Conservation (phyloP, 2,329 filamentous ascomycete genomes). For the Westerdykella aurantiaca region DNA sequence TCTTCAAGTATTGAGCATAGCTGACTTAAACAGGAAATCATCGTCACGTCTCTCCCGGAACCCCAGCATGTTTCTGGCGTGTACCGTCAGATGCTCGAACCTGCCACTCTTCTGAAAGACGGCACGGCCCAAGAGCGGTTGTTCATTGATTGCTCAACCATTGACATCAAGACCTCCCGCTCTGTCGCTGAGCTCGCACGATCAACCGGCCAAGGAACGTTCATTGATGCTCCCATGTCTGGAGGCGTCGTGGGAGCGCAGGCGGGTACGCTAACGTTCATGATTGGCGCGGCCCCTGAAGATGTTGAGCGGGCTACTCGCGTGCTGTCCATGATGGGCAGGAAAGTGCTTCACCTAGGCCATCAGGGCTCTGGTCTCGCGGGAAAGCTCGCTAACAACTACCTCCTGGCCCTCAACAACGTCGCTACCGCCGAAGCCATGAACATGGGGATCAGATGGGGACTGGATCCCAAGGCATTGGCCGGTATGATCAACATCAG, state of each 20-base stretch:
- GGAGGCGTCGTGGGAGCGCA: conserved; percentile 88
- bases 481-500: conserved; percentile 86
- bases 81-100: conserved; percentile 67
- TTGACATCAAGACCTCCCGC: conserved; percentile 80
- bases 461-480: conserved; percentile 60
- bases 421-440: conserved; percentile 64
- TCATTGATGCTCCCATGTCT: conserved; percentile 95
- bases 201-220: conserved; percentile 62
- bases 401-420: conserved; percentile 90
- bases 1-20: background rate
- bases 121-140: conserved; percentile 56
- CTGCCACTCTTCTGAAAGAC: conserved; percentile 47
- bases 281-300: conserved; percentile 68
- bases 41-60: conserved; percentile 85
- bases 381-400: conserved; percentile 96
- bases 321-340: conserved; percentile 76
- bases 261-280: conserved; percentile 87
- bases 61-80: conserved; percentile 81
- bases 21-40: conserved; percentile 59
- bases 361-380: conserved; percentile 78
- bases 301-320: conserved; percentile 61
- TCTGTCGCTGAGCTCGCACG: conserved; percentile 67
- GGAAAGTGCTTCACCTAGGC: conserved; percentile 79
- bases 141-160: conserved; percentile 95
- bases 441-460: conserved; percentile 60